Evolutionary conservation across 2,329 filamentous ascomycete genomes (phyloP).

Genomic region (Alternaria gansuensis): DNA sequence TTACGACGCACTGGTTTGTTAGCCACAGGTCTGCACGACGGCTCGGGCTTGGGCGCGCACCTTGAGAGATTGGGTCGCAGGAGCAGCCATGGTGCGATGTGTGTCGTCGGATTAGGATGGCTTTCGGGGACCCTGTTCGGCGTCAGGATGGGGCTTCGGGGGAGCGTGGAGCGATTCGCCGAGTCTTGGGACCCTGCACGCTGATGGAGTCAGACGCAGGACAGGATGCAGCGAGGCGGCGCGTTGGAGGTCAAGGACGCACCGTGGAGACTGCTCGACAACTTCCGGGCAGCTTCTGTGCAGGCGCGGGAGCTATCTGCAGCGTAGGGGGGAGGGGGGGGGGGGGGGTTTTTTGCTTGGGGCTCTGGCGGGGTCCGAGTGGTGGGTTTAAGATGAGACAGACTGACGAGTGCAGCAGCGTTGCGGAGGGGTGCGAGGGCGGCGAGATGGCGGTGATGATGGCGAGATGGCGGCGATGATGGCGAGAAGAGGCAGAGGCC

Average conservation of each 20-base stretch:
- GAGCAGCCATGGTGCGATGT: conserved; percentile 71
- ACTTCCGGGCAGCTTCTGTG: conserved; percentile 32
- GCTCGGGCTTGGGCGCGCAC: conserved; percentile 57
- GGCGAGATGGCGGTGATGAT: not conserved
- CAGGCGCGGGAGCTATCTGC: conserved; percentile 42
- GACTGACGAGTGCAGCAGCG: not conserved
- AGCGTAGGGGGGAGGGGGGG: conserved; percentile 36
- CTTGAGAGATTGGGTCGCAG: conserved; percentile 90
- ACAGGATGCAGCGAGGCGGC: conserved; percentile 18
- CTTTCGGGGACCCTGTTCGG: conserved; percentile 36
- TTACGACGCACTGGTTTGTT: conserved; percentile 85
- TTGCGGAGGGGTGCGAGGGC: not conserved
- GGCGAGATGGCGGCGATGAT: not conserved
- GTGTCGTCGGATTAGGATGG: conserved; percentile 39
- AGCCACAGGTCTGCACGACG: conserved; percentile 18
- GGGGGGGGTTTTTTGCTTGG: conserved; percentile 48
- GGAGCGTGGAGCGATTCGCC: conserved; percentile 26
- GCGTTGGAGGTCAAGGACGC: conserved; percentile 20
- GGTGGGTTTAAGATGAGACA: conserved; percentile 5
- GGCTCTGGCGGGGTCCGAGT: conserved; percentile 30
- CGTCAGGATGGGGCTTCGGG: conserved; percentile 33
- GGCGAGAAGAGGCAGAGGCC: conserved; percentile 20
- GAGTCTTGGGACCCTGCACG: conserved; percentile 23
- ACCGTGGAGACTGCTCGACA: conserved; percentile 30
- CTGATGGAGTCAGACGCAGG: conserved; percentile 15